A percentile compares a stretch with the other conserved stretches of the same genome.
These are phyloP conservation scores for Candida pini DNA, from an alignment of 805 yeast species.

Conservation along the genomic window DNA sequence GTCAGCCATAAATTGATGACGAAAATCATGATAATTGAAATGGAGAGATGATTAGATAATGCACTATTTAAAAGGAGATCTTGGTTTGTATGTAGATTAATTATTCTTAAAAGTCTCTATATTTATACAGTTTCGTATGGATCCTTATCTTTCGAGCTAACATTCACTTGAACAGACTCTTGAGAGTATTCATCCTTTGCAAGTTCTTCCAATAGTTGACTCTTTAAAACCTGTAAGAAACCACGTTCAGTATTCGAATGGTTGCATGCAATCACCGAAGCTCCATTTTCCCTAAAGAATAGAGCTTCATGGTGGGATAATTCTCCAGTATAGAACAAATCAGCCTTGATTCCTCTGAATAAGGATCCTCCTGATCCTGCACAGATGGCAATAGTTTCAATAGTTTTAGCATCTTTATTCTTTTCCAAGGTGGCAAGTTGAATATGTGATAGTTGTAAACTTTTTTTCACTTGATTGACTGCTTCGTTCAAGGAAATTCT, in stretches of 20 bases:
- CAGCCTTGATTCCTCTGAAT: constrained; percentile 54
- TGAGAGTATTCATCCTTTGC: constrained; percentile 12
- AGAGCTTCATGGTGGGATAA: constrained; percentile 90
- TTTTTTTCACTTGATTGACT: constrained; percentile 46
- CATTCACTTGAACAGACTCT: constrained; percentile 34
- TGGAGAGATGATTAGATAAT: no score
- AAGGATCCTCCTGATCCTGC: constrained; percentile 93
- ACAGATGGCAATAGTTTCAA: constrained; percentile 72
- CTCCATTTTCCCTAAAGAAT: constrained; percentile 62
- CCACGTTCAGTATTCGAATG: constrained; percentile 94
- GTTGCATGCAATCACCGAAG: constrained; percentile 70
- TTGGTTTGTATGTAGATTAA: no score
- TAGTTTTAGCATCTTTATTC: constrained; percentile 25
- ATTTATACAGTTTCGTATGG: constrained; percentile 37
- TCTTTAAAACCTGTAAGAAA: constrained; percentile 50
- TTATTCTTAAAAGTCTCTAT: no score
- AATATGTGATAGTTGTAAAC: constrained; percentile 47
- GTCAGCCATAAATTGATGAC: no score
- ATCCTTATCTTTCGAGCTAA: constrained; percentile 58
- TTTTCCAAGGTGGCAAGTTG: constrained; percentile 50
- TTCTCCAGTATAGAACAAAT: constrained; percentile 86
- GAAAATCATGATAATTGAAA: no score
- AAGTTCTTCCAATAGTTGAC: constrained; percentile 43
- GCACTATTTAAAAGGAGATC: no score
- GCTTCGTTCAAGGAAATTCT: constrained; percentile 40